A percentile compares a stretch with the other conserved stretches of the same genome.
Evolutionary conservation across 2,329 filamentous ascomycete species (phyloP).

Genomic region (Colletotrichum agaves): DNA sequence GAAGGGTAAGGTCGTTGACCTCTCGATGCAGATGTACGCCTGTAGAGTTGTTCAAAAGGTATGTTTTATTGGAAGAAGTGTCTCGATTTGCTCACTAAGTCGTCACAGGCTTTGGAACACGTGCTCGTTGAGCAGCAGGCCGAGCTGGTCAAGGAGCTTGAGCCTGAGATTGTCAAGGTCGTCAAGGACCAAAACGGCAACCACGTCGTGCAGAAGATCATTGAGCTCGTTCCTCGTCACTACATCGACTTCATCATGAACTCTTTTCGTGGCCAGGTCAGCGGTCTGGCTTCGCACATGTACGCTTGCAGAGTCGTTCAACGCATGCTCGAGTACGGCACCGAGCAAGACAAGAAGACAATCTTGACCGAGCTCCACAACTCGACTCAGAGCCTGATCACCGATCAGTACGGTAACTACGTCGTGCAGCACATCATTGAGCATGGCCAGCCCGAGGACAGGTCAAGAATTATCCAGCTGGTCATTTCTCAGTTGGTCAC

Average conservation of each 20-base stretch:
- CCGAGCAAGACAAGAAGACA: slow-evolving; percentile 73
- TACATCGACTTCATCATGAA: slow-evolving; percentile 89
- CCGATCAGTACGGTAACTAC: slow-evolving; percentile 94
- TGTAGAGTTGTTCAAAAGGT: slow-evolving; percentile 97
- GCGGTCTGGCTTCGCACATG: slow-evolving; percentile 77
- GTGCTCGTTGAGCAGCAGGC: slow-evolving; percentile 93
- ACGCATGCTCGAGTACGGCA: slow-evolving; percentile 86
- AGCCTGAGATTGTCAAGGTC: slow-evolving; percentile 78
- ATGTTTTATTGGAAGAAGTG: slow-evolving; percentile 38
- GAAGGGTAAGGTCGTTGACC: slow-evolving; percentile 81
- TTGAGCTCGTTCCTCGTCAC: slow-evolving; percentile 80
- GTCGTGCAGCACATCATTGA: slow-evolving; percentile 93
- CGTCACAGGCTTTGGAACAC: slow-evolving; percentile 80
- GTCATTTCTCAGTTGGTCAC: slow-evolving; percentile 77
- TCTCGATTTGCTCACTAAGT: slow-evolving; percentile 8
- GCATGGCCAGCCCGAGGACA: slow-evolving; percentile 79
- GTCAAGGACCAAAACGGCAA: slow-evolving; percentile 93
- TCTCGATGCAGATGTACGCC: slow-evolving; percentile 91
- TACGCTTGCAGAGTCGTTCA: slow-evolving; percentile 96
- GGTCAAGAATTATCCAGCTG: slow-evolving; percentile 75
- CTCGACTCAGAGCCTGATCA: slow-evolving; percentile 77
- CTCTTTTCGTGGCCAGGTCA: slow-evolving; percentile 80
- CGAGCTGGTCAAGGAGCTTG: slow-evolving; percentile 83
- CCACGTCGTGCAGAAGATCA: slow-evolving; percentile 95
- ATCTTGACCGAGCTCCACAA: slow-evolving; percentile 84